Evolutionary conservation across 768 basidiomycete genomes (phyloP), one percentile per base, ranked within the genome.

Genomic region (Auricularia heimuer): DNA sequence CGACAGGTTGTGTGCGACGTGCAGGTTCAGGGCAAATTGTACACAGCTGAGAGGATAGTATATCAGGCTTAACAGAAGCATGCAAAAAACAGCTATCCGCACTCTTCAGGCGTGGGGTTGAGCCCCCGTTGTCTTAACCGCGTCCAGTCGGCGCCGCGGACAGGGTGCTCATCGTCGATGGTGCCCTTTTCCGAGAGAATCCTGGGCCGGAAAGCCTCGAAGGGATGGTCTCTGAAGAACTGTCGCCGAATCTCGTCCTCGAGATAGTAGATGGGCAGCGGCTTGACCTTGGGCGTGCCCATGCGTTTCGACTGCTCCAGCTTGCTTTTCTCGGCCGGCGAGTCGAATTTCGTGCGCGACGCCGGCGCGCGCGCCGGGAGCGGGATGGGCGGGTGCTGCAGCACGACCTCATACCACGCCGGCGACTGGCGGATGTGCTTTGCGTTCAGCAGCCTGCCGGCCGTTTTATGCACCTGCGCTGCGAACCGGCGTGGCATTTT

Each of bases 221-320:
- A 97, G 6, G 97, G 94, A 73, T 97, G 95, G 78, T 99, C 97
- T 51, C 81, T 80, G 79, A 95, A 98, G 81, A 99, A 98, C 73
- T 92, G 91, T 64, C 85, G 81, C 42, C 97, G 86, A 65, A 98
- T 78, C 67, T 83, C 80, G 74, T 99, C 97, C 72, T 96, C 93
- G 47, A 89, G 65, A 73, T 94, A 97, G 63, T 80, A 79, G 62
- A 98, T 82, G 11, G 83, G 81, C 60, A 82, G 66, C 0, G 89
- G 87, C 34, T 68, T 68, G 3, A 70, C 62, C 65, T 73, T 72
- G 24, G 70, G 71, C 58, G 71, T 34, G 56, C 56, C 56, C 56
- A 60, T 60, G 29, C 69, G 54, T 56, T 63, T 39, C 54, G 39
- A 35, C 62, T 71, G 66, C 21, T 62, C 65, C 18, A 16, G 42